phyloP scores from a whole-genome alignment of 2,329 filamentous ascomycete species.

The Cladobotryum protrusum region DNA sequence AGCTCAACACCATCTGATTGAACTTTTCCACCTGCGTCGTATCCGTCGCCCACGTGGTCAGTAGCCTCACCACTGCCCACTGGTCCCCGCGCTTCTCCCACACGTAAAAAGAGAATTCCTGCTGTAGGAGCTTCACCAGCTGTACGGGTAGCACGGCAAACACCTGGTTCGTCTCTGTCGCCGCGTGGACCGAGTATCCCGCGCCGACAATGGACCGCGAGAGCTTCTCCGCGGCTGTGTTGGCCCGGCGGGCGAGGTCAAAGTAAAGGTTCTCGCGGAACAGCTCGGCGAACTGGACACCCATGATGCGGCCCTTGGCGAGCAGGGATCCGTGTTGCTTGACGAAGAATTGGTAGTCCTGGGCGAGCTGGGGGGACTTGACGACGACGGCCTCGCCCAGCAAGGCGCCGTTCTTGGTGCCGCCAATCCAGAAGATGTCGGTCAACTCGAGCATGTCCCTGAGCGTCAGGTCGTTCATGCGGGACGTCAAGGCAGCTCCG shows the following conservation, averaged over 20 bases:
- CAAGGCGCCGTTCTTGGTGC: slow-evolving; percentile 45
- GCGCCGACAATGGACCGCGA: slow-evolving; percentile 35
- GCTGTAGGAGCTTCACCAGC: slow-evolving; percentile 34
- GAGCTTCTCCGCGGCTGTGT: slow-evolving; percentile 37
- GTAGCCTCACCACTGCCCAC: slow-evolving; percentile 35
- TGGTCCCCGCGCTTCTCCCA: slow-evolving; percentile 39
- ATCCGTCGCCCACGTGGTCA: slow-evolving; percentile 48
- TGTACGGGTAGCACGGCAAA: slow-evolving; percentile 38
- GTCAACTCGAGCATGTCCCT: slow-evolving; percentile 40
- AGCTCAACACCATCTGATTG: slow-evolving; percentile 21
- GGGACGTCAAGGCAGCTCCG: slow-evolving; percentile 36
- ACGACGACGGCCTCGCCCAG: slow-evolving; percentile 46
- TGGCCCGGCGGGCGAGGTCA: slow-evolving; percentile 39
- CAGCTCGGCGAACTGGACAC: slow-evolving; percentile 43
- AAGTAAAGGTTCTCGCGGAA: slow-evolving; percentile 41
- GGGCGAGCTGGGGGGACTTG: slow-evolving; percentile 33
- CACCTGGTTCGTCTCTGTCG: slow-evolving; percentile 46
- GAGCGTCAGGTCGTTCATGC: slow-evolving; percentile 37
- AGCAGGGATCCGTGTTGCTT: slow-evolving; percentile 46
- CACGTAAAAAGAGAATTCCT: slow-evolving; percentile 40
- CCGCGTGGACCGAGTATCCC: slow-evolving; percentile 36
- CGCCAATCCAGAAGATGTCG: slow-evolving; percentile 50
- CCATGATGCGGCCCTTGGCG: slow-evolving; percentile 43
- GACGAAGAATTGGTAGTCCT: slow-evolving; percentile 44
- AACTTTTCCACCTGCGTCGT: slow-evolving; percentile 34